Percentiles rank a stretch among this genome's conserved stretches.
These are phyloP conservation scores for Fagus sylvatica DNA, from an alignment of 306 rosid species.

Conservation along the genomic window DNA sequence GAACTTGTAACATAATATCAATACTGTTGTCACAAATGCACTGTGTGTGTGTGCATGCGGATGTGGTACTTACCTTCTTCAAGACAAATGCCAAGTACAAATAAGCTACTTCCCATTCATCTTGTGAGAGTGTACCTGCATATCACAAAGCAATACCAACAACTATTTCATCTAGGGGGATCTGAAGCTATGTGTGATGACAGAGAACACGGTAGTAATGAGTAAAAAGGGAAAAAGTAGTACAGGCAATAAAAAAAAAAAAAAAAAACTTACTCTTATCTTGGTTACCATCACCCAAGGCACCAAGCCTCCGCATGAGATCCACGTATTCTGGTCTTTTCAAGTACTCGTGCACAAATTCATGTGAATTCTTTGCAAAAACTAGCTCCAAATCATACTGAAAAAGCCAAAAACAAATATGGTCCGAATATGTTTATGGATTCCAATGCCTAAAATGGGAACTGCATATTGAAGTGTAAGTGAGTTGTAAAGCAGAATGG, in stretches of 20 bases:
- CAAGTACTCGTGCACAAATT: slow-evolving; percentile 80
- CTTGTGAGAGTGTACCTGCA: slow-evolving; percentile 61
- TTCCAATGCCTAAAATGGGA: not conserved
- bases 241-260: not conserved
- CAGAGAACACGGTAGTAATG: not conserved
- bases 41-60: not conserved
- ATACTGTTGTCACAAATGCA: not conserved
- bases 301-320: slow-evolving; percentile 92
- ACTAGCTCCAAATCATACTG: slow-evolving; percentile 91
- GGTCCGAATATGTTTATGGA: too few relatives aligned
- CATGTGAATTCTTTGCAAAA: slow-evolving; percentile 79
- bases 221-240: not conserved
- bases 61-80: slow-evolving; percentile 54
- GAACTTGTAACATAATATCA: slow-evolving; percentile 1
- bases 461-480: not conserved
- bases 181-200: too few relatives aligned
- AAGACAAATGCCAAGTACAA: slow-evolving; percentile 60
- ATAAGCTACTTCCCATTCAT: slow-evolving; percentile 77
- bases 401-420: slow-evolving; percentile 18
- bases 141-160: not conserved
- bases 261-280: slow-evolving; percentile 57
- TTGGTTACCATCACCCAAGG: slow-evolving; percentile 95
- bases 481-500: too few relatives aligned
- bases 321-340: slow-evolving; percentile 76
- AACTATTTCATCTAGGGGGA: not conserved